Evolutionary conservation across 2,329 filamentous ascomycete species (phyloP), one percentile per base, ranked within the genome.

Genomic region (Cladophialophora exuberans): DNA sequence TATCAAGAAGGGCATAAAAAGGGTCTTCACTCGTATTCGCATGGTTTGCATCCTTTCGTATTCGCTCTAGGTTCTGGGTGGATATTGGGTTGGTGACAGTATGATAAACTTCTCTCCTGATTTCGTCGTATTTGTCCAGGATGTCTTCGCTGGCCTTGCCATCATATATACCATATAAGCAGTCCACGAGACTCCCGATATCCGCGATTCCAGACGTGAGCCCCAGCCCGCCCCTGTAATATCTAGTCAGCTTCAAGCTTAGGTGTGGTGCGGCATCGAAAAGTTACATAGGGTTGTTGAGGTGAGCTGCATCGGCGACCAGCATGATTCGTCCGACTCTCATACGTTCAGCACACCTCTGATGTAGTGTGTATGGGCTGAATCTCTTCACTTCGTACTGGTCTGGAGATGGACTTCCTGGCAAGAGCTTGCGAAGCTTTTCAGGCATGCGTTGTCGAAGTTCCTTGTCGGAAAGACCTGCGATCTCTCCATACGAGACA

Each of bases 171-270:
- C 73, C 74, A 9, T 67, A 65, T 5, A 86, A 73, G 62, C 82
- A 84, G 61, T 87, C 83, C 53, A 77, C 82, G 6, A 87, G 73
- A 0, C 81, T 81, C 7, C 81, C 83, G 2, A 83, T 77, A 61
- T 86, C 84, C 47, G 86, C 81, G 0, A 83, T 83, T 3, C 83
- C 83, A 0, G 82, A 84, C 45, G 86, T 43, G 1, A 83, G 83
- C 1, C 83, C 83, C 10, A 85, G 71, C 0, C 83, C 83, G 42
- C 83, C 83, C 69, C 42, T 52, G 41, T 9, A 43, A 26, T 17
- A 28, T 22, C 22, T n/a, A n/a, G n/a, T n/a, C n/a, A n/a, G n/a
- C n/a, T n/a, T n/a, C n/a, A n/a, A n/a, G n/a, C 23, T 3, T 30
- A 11, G 11, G 22, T 42, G 45, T 49, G 25, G 28, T 13, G 28